Evolutionary conservation across 2,329 filamentous ascomycete species (phyloP).

Genomic region (Trichoderma sp.): DNA sequence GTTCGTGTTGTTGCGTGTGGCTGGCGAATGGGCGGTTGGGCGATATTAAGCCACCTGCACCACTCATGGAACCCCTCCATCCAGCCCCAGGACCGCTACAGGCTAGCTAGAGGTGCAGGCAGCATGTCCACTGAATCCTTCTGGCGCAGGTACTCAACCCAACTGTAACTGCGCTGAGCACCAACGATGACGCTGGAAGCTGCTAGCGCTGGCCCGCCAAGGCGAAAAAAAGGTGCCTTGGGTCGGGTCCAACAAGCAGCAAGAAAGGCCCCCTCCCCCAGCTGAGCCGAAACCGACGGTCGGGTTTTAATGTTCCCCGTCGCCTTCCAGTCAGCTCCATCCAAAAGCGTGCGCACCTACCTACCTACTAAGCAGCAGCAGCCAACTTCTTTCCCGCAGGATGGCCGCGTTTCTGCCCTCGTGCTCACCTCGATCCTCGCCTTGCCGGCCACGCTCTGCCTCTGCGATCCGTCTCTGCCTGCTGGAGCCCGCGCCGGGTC

Average conservation of each 20-base stretch:
- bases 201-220: constrained; percentile 12
- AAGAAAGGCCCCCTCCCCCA: too few relatives aligned
- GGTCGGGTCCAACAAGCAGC: too few relatives aligned
- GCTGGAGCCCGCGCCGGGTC: constrained; percentile 2
- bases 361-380: not conserved
- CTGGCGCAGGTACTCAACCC: not conserved
- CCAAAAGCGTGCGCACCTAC: too few relatives aligned
- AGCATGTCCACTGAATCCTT: not conserved
- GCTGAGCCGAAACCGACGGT: not conserved
- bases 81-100: not conserved
- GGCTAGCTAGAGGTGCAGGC: not conserved
- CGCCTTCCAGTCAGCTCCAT: not conserved
- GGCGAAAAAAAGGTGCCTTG: not conserved
- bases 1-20: not conserved
- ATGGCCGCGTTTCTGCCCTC: constrained; percentile 19
- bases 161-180: too few relatives aligned
- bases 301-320: constrained; percentile 5
- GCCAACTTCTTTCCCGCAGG: constrained; percentile 10
- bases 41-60: constrained; percentile 5
- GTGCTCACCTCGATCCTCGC: constrained; percentile 18
- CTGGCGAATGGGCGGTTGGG: not conserved
- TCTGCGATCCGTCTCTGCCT: constrained; percentile 20
- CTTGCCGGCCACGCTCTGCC: constrained; percentile 19
- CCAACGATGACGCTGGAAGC: too few relatives aligned
- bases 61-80: not conserved